Base-by-base conservation (phyloP, 768 basidiomycete genomes). In the Tricholoma flavovirens region DNA sequence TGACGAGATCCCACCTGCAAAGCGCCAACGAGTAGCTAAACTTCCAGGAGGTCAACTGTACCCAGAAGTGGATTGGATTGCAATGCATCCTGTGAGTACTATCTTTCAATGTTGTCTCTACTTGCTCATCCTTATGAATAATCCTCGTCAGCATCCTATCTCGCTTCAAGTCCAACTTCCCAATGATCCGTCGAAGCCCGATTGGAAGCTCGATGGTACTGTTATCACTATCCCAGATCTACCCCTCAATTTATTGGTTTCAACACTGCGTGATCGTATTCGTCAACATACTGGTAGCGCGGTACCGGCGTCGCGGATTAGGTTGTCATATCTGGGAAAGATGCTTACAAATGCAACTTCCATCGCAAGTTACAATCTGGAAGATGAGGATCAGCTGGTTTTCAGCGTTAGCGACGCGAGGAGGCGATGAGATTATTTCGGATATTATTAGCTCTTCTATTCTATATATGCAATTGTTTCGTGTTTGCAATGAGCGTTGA, bases 181-280 rank as follows among this genome's bases (percentile, higher is more conserved):
- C 1, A 78, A 75, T 53, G 86, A 94, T 63, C 73, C 87, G 1
- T 83, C 86, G 32, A 93, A 90, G 67, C 87, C 94, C 0, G 95
- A 96, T 70, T 96, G 90, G 91, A 94, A 96, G 65, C 76, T 97
- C 53, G 84, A 96, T 64, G 95, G 94, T 0, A 79, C 77, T 52
- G 73, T 84, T 38, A 83, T 94, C 56, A 84, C 83, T 9, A 78
- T 99, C 56, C 80, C 84, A 1, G 93, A 97, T 56, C 72, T 98
- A 30, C 90, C 93, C 9, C 79, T 97, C 64, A 93, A 82, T 55
- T 73, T 93, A 45, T 74, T 95, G 45, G 88, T 98, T 56, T 91
- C 92, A 6, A 90, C 92, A 3, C 76, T 99, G 19, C 86, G 96
- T 40, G 95, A 98, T 68, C 86, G 93, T 53, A 90, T 98, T 55